Base-by-base conservation (phyloP, 768 basidiomycete species). In the Rhizopogon vulgaris region DNA sequence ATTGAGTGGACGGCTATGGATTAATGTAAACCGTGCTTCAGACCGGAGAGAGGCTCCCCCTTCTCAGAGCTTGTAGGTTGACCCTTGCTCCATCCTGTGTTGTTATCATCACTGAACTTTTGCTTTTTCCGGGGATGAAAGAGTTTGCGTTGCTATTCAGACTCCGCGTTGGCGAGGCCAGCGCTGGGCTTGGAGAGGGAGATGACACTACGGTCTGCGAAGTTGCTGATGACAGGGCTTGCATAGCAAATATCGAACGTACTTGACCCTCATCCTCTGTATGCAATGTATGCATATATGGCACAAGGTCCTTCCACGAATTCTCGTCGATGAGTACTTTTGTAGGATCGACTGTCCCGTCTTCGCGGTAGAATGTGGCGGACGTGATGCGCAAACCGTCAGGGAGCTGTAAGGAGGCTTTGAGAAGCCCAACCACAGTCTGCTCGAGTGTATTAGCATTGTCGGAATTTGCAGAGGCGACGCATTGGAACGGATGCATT, bases 261-360 rank as follows among this genome's bases (percentile, higher is more conserved):
- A 27, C 32, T 34, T 42, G 49, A 22, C 56, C 65, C 9, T 69
- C 63, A 27, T 65, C 67, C 22, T 69, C 67, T 25, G 69, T 53
- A 45, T 69, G 61, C 30, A 69, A 46, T 5, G 61, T 63, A 38
- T 67, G 68, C 11, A 67, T 51, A 24, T 67, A 66, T 27, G 67
- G 63, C 0, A 52, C 66, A 22, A 69, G 63, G 30, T 69, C 66
- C 14, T 58, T 61, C 67, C 66, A 67, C 32, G 66, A 67, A 41
- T 66, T 63, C 22, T 69, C 67, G 24, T 67, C 66, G 18, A 67
- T 41, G 18, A 59, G 49, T n/a, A 58, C 56, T 14, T 56, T 56
- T 0, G 56, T 49, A 5, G 60, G 46, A 38, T 69, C 63, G 36
- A 69, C 28, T 38, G 58, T 53, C 28, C 67, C 67, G 28, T 67